These are phyloP conservation scores for Xylariaceae sp. DNA, from an alignment of 2,329 filamentous ascomycete genomes.

Conservation along the genomic window DNA sequence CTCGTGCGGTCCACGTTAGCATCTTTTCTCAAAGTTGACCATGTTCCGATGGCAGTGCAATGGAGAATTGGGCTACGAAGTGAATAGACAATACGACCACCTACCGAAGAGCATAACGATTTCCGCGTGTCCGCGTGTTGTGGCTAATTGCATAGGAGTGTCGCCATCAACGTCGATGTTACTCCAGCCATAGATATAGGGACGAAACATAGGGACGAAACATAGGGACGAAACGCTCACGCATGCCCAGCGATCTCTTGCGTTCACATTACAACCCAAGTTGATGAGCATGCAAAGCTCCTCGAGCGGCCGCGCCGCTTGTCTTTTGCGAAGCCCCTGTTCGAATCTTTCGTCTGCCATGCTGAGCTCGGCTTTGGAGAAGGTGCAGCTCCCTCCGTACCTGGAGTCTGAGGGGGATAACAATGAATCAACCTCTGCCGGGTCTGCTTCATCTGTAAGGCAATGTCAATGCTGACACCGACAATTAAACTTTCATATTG, in stretches of 20 bases:
- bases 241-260: constrained; percentile 26
- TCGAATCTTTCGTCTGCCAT: constrained; percentile 25
- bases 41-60: too few relatives aligned
- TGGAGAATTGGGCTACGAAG: too few relatives aligned
- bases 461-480: too few relatives aligned
- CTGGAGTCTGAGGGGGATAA: constrained; percentile 16
- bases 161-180: constrained; percentile 26
- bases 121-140: too few relatives aligned
- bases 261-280: constrained; percentile 27
- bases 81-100: too few relatives aligned
- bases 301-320: constrained; percentile 13
- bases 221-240: too few relatives aligned
- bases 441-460: constrained; percentile 15
- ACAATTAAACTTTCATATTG: neutral
- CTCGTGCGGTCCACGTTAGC: too few relatives aligned
- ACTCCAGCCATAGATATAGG: too few relatives aligned
- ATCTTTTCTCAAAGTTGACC: too few relatives aligned
- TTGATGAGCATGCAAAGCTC: constrained; percentile 23
- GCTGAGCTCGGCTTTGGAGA: constrained; percentile 15
- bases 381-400: constrained; percentile 19
- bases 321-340: constrained; percentile 19
- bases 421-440: constrained; percentile 5
- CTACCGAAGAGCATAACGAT: too few relatives aligned
- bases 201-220: too few relatives aligned
- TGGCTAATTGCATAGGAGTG: constrained; percentile 22